Conservation (phyloP, 1,284 basidiomycete species). For the Trametes sp. region DNA sequence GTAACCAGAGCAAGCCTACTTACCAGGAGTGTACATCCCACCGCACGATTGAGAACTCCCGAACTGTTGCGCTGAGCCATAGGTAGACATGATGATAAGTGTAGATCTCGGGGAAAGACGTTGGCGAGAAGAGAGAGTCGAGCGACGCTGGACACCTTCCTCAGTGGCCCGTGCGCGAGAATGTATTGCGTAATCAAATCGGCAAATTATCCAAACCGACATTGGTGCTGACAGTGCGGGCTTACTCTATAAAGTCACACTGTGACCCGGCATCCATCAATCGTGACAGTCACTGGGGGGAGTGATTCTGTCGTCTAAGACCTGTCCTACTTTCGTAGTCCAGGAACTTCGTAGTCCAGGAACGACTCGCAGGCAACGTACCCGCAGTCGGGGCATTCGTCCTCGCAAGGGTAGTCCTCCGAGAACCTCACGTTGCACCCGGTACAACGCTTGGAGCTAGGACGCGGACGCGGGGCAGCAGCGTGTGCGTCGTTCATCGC, state of each 20-base stretch:
- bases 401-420: slow-evolving; percentile 20
- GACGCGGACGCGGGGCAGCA: slow-evolving; percentile 23
- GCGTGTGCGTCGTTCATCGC: slow-evolving; percentile 36
- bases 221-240: no score
- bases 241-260: no score
- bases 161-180: no score
- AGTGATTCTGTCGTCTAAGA: not conserved
- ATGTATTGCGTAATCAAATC: no score
- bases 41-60: no score
- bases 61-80: no score
- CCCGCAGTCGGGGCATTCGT: slow-evolving; percentile 37
- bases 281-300: not conserved
- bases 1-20: not conserved
- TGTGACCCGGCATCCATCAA: not conserved
- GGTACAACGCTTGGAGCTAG: slow-evolving; percentile 14
- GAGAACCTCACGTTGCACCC: slow-evolving; percentile 20
- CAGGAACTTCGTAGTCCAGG: not conserved
- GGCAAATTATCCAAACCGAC: no score
- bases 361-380: slow-evolving; percentile 45
- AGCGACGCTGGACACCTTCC: no score
- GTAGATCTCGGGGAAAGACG: no score
- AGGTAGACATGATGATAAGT: no score
- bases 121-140: no score
- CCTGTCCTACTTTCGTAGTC: slow-evolving; percentile 2
- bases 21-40: no score